Evolutionary conservation across 1,284 basidiomycete genomes (phyloP).

Genomic region (Thelephora terrestris): DNA sequence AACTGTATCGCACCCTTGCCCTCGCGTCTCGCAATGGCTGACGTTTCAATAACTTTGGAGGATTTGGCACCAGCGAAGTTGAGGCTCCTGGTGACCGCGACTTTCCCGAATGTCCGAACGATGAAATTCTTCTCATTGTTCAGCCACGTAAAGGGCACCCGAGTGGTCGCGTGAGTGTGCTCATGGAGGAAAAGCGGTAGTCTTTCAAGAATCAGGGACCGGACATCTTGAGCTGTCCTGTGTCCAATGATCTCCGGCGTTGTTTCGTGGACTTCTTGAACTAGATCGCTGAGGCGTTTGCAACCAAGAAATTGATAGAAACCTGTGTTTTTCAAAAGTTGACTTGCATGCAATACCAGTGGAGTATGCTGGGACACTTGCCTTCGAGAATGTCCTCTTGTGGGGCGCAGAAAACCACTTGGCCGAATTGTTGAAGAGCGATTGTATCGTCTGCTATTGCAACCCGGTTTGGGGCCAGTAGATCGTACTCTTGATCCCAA

Average conservation of each 20-base stretch:
- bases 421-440: constrained; percentile 67
- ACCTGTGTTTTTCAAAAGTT: constrained; percentile 25
- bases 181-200: constrained; percentile 90
- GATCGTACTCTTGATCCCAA: constrained; percentile 55
- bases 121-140: constrained; percentile 62
- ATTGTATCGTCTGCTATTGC: constrained; percentile 78
- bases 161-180: constrained; percentile 63
- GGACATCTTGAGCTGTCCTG: constrained; percentile 39
- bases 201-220: constrained; percentile 71
- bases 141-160: constrained; percentile 68
- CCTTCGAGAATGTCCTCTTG: constrained; percentile 84
- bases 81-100: constrained; percentile 52
- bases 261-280: constrained; percentile 69
- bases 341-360: not conserved
- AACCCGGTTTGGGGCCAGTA: constrained; percentile 52
- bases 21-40: constrained; percentile 59
- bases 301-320: constrained; percentile 66
- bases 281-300: constrained; percentile 56
- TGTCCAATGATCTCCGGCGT: constrained; percentile 41
- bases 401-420: constrained; percentile 72
- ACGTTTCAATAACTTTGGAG: constrained; percentile 54
- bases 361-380: constrained; percentile 18
- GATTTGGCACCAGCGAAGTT: constrained; percentile 37
- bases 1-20: constrained; percentile 59
- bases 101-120: constrained; percentile 55